Evolutionary conservation across 768 basidiomycete genomes (phyloP), one percentile per base, ranked within the genome.

Genomic region (Xanthoconium stramineum): DNA sequence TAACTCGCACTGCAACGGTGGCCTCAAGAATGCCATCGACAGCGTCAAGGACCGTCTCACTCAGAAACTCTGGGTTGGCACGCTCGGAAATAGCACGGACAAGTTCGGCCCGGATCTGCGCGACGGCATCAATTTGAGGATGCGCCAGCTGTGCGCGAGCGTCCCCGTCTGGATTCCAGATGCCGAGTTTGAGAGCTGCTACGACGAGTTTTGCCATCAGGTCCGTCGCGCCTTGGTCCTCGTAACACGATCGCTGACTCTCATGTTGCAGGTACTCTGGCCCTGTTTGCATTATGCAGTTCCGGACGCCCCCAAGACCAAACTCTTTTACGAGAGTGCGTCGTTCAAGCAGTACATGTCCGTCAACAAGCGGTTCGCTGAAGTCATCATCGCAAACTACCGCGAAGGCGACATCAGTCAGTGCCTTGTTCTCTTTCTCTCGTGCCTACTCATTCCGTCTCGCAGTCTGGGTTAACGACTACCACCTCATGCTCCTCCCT

Each of bases 401-500:
- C 80, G 83, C 61, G 89, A 92, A 24, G 96, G 96, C 47, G 96
- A 99, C 70, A 84, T 98, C 66, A 84, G 80, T 83, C 29, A 13
- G 67, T 62, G 6, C 24, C 24, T 47, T 15, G 14, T 28, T 45
- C 6, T 17, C 24, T 40, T 45, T 30, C 36, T 55, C 42, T 38
- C 52, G 29, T 44, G 6, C 33, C 20, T 24, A 0, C 59, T 24
- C 2, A 24, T 24, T 4, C 24, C 24, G 24, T 4, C 24, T 50
- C 20, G 8, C 17, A 81, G 80, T 91, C 63, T 90, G 87, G 87
- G 80, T 91, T 4, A 94, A 99, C 72, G 96, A 98, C 75, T 99
- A 98, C 72, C 96, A 99, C 67, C 85, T 98, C 47, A 88, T 97
- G 78, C 86, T 98, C 47, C 83, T 97, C 10, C 96, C 96, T 2